Conservation (phyloP, 1,284 basidiomycete species). For the Tilletia setariae region DNA sequence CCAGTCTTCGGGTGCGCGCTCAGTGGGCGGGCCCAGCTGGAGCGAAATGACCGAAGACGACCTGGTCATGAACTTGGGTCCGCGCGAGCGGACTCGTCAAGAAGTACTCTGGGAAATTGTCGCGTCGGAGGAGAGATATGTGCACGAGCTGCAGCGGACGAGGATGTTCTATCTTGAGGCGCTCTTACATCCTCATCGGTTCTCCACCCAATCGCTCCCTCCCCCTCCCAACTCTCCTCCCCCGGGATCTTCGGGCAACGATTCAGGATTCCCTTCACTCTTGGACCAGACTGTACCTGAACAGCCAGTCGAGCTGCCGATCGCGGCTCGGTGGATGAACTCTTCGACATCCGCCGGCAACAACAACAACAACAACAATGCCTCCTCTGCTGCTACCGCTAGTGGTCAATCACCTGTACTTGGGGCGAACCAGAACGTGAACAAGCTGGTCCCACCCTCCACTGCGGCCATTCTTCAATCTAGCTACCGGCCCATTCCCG, state of each 20-base stretch:
- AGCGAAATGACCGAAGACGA: conserved; percentile 93
- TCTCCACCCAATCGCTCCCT: conserved; percentile 14
- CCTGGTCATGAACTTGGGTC: conserved; percentile 84
- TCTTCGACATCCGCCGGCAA: background rate
- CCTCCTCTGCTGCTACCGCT: no score
- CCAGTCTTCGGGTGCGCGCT: conserved; percentile 15
- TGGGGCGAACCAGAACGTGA: no score
- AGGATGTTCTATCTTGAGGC: conserved; percentile 89
- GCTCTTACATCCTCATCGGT: conserved; percentile 74
- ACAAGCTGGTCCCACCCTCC: background rate
- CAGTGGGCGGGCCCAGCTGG: conserved; percentile 65
- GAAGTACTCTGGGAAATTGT: conserved; percentile 98
- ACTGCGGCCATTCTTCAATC: conserved; percentile 8
- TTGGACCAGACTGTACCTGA: background rate
- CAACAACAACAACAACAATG: no score
- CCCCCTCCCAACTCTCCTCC: conserved; percentile 16
- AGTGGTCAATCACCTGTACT: no score
- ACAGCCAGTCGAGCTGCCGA: conserved; percentile 31
- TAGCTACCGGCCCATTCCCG: background rate
- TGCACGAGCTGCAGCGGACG: conserved; percentile 80
- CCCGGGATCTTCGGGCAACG: background rate
- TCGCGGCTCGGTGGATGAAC: conserved; percentile 42
- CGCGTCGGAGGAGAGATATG: conserved; percentile 92
- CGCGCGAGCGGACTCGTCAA: conserved; percentile 87
- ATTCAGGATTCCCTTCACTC: no score